Percentiles rank a stretch among this genome's conserved stretches.
Conservation (phyloP, 768 basidiomycete genomes). For the Kwoniella heveanensis region DNA sequence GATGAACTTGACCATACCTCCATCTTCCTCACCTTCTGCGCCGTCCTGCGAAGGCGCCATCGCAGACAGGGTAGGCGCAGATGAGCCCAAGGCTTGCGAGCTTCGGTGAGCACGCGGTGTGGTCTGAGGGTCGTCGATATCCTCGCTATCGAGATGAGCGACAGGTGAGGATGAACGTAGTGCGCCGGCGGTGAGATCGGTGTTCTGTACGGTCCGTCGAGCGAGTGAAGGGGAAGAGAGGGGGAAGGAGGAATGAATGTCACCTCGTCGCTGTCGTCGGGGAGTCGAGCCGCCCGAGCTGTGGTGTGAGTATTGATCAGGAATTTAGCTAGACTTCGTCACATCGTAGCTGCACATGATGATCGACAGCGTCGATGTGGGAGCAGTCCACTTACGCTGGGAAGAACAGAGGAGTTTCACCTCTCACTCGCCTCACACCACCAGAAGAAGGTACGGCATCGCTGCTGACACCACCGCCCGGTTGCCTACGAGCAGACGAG, state of each 20-base stretch:
- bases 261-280: slow-evolving; percentile 74
- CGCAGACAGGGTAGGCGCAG: slow-evolving; percentile 64
- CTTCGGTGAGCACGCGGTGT: slow-evolving; percentile 21
- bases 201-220: slow-evolving; percentile 58
- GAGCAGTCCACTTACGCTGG: slow-evolving; percentile 57
- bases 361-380: no score
- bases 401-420: slow-evolving; percentile 58
- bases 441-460: slow-evolving; percentile 15
- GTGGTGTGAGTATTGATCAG: slow-evolving; percentile 14
- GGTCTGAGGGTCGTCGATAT: slow-evolving; percentile 24
- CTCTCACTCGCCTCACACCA: slow-evolving; percentile 22
- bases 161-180: slow-evolving; percentile 54
- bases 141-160: slow-evolving; percentile 21
- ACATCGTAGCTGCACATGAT: no score
- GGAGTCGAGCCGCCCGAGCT: slow-evolving; percentile 63
- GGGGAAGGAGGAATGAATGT: slow-evolving; percentile 82
- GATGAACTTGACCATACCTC: slow-evolving; percentile 80
- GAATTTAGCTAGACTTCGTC: no score
- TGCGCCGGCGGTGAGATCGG: slow-evolving; percentile 64
- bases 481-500: slow-evolving; percentile 24
- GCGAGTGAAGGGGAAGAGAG: slow-evolving; percentile 60
- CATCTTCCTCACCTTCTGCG: slow-evolving; percentile 58
- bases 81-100: slow-evolving; percentile 39
- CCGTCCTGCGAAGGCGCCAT: slow-evolving; percentile 64
- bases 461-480: slow-evolving; percentile 4